Percentiles rank a stretch among this genome's conserved stretches.
Evolutionary conservation across 2,329 filamentous ascomycete genomes (phyloP).

Genomic region (Colletotrichum navitas): DNA sequence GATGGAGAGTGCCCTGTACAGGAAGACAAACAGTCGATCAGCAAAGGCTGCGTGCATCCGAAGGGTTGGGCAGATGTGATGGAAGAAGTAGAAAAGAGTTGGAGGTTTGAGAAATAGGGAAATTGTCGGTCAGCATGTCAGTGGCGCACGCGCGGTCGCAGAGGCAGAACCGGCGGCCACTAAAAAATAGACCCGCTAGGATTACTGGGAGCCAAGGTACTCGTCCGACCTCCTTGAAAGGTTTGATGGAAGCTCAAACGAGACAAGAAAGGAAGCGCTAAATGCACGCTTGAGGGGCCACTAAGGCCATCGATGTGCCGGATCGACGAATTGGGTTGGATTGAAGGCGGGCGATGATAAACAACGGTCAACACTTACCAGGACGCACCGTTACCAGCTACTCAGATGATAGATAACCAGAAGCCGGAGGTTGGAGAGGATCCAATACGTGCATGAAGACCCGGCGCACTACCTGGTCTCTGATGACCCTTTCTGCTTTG

Average conservation of each 20-base stretch:
- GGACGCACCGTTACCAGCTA: constrained; percentile 17
- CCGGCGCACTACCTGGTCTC: not conserved
- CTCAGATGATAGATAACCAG: constrained; percentile 12
- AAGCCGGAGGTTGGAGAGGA: constrained; percentile 5
- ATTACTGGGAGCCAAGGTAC: constrained; percentile 19
- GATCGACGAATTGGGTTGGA: constrained; percentile 33
- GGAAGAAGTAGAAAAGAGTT: constrained; percentile 34
- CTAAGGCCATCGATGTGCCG: constrained; percentile 26
- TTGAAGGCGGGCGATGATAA: constrained; percentile 16
- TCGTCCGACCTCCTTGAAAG: constrained; percentile 14
- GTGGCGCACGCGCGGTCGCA: constrained; percentile 38
- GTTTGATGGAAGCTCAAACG: constrained; percentile 32
- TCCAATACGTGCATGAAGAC: not conserved
- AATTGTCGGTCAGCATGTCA: constrained; percentile 41
- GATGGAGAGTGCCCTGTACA: constrained; percentile 8
- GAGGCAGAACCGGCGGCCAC: constrained; percentile 29
- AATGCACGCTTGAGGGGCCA: constrained; percentile 30
- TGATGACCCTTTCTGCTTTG: not conserved
- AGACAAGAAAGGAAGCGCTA: constrained; percentile 29
- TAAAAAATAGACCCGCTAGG: constrained; percentile 26
- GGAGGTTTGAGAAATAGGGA: constrained; percentile 32
- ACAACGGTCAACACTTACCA: constrained; percentile 38
- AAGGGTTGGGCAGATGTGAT: constrained; percentile 26
- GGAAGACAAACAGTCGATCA: constrained; percentile 30
- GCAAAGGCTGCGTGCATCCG: constrained; percentile 22